Percentiles rank a stretch among this genome's conserved stretches.
Evolutionary conservation across 495 filamentous ascomycete genomes (phyloP).

Genomic region (Xylaria curta): DNA sequence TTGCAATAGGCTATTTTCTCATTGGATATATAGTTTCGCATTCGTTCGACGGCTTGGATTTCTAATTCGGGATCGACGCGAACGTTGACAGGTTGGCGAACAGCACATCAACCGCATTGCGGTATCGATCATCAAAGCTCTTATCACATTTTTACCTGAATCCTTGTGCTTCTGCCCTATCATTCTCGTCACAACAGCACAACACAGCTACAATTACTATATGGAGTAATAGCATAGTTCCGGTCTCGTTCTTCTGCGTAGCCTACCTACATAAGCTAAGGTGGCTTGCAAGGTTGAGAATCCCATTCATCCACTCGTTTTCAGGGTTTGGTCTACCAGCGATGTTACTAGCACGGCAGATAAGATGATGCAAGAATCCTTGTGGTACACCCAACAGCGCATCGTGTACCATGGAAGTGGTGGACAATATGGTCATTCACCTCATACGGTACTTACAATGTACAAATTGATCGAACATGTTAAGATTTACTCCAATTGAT

Average conservation of each 20-base stretch:
- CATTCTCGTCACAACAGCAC: not conserved
- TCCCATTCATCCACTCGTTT: slow-evolving; percentile 9
- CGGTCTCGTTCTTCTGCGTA: not conserved
- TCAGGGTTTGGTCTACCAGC: not conserved
- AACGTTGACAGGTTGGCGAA: slow-evolving; percentile 3
- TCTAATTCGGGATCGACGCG: not conserved
- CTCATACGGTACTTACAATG: not conserved
- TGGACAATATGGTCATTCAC: not conserved
- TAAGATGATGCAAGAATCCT: slow-evolving; percentile 28
- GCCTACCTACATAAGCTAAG: not conserved
- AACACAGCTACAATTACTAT: not conserved
- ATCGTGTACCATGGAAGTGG: not conserved
- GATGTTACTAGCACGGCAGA: slow-evolving; percentile 27
- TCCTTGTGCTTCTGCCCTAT: not conserved
- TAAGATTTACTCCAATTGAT: not conserved
- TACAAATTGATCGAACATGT: not conserved
- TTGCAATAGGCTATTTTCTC: not conserved
- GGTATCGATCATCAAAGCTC: slow-evolving; percentile 4
- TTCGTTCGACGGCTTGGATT: not conserved
- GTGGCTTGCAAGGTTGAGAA: slow-evolving; percentile 17
- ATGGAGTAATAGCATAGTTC: not conserved
- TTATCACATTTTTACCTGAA: not conserved
- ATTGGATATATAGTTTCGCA: not conserved
- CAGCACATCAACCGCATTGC: slow-evolving; percentile 14
- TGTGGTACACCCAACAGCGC: slow-evolving; percentile 13